These are phyloP conservation scores for Avena eriantha DNA, from an alignment of 176 grass and related monocot species.

Conservation along the genomic window DNA sequence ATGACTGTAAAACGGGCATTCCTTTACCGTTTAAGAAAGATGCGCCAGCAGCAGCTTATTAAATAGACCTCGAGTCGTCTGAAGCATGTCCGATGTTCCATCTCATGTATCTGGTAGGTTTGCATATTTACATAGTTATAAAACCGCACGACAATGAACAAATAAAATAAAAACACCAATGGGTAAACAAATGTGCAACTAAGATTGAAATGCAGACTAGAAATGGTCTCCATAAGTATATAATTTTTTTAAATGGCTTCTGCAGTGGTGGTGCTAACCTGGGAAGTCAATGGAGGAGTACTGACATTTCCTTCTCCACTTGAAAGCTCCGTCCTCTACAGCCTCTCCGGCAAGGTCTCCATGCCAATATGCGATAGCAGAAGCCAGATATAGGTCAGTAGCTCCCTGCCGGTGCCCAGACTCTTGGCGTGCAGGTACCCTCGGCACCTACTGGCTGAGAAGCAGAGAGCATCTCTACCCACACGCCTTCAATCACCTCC, in stretches of 20 bases:
- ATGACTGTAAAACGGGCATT: too few relatives aligned
- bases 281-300: background rate
- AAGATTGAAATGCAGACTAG: background rate
- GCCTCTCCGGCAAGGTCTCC: background rate
- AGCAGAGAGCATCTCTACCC: constrained; percentile 39
- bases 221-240: background rate
- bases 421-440: constrained; percentile 35
- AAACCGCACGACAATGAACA: background rate
- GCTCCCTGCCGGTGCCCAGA: background rate
- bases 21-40: too few relatives aligned
- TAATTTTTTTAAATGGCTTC: background rate
- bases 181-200: background rate
- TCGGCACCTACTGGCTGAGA: background rate
- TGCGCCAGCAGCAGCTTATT: too few relatives aligned
- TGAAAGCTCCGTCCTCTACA: background rate
- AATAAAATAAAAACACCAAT: background rate
- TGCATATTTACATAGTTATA: too few relatives aligned
- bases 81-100: too few relatives aligned
- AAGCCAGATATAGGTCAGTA: background rate
- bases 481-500: constrained; percentile 27
- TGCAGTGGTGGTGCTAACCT: background rate
- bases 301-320: background rate
- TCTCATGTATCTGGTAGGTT: too few relatives aligned
- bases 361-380: background rate
- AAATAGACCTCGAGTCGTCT: too few relatives aligned